A percentile compares a stretch with the other conserved stretches of the same genome.
These are phyloP conservation scores for Leccinum aurantiacum DNA, from an alignment of 768 basidiomycete species.

Conservation along the genomic window DNA sequence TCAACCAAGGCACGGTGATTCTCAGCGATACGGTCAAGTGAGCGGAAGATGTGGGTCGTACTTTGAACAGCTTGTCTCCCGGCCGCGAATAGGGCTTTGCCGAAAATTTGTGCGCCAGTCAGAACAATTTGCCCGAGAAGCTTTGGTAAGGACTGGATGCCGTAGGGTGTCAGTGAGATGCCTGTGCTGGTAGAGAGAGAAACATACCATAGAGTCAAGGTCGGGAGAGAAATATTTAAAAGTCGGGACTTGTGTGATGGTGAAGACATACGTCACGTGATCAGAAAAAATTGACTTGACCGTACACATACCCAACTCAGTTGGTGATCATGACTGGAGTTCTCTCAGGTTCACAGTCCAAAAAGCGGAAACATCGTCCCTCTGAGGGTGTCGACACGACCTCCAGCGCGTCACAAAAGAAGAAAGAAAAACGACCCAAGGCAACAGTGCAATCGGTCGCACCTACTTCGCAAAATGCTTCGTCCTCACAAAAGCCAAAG, in stretches of 20 bases:
- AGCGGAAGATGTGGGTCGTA: constrained; percentile 40
- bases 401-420: constrained; percentile 36
- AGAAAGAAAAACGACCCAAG: constrained; percentile 34
- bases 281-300: constrained; percentile 8
- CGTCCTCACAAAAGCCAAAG: constrained; percentile 15
- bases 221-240: background rate
- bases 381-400: constrained; percentile 19
- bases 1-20: background rate
- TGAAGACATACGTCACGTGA: constrained; percentile 21
- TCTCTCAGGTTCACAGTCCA: constrained; percentile 24
- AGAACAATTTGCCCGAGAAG: constrained; percentile 77
- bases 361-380: constrained; percentile 53
- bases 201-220: constrained; percentile 24
- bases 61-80: constrained; percentile 92
- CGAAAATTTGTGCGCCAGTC: constrained; percentile 77
- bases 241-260: background rate
- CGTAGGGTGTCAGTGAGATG: constrained; percentile 1
- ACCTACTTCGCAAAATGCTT: constrained; percentile 9
- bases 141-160: constrained; percentile 69
- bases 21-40: constrained; percentile 3
- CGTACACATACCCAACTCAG: background rate
- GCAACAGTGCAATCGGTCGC: background rate
- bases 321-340: constrained; percentile 9
- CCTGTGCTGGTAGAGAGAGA: background rate
- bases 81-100: constrained; percentile 89